These are phyloP conservation scores for Boletus pseudopeckii DNA, from an alignment of 768 basidiomycete species.

Conservation along the genomic window DNA sequence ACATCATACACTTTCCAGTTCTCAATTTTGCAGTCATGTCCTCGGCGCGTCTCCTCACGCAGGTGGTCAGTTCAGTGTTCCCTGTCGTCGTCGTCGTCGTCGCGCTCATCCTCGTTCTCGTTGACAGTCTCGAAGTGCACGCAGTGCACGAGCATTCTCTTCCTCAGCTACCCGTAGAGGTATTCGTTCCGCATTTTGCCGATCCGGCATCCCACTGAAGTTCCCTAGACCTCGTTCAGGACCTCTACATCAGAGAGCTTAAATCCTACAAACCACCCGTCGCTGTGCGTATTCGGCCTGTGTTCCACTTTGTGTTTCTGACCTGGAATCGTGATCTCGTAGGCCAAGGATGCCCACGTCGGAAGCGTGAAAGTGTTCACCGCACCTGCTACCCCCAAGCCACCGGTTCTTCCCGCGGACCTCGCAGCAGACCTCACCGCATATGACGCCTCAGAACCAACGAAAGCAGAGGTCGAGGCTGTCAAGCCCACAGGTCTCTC, in stretches of 20 bases:
- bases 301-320: neutral
- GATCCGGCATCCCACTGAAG: conserved; percentile 11
- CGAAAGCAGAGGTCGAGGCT: conserved; percentile 41
- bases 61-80: conserved; percentile 35
- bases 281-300: conserved; percentile 46
- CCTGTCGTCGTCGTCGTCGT: neutral
- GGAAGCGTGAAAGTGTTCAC: conserved; percentile 82
- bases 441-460: conserved; percentile 82
- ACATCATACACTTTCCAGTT: conserved; percentile 45
- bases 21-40: conserved; percentile 57
- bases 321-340: neutral
- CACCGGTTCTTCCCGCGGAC: conserved; percentile 74
- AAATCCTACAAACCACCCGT: conserved; percentile 82
- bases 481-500: conserved; percentile 26
- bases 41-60: conserved; percentile 51
- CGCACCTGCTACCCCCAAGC: conserved; percentile 67
- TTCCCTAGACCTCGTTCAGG: conserved; percentile 80
- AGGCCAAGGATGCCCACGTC: conserved; percentile 91
- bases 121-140: conserved; percentile 41
- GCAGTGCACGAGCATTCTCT: conserved; percentile 56
- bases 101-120: conserved; percentile 7
- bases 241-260: conserved; percentile 86
- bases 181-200: conserved; percentile 33
- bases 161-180: conserved; percentile 65
- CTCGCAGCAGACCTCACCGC: conserved; percentile 85